Conservation (phyloP, 305 asterid species). For the Solanum chacoense region DNA sequence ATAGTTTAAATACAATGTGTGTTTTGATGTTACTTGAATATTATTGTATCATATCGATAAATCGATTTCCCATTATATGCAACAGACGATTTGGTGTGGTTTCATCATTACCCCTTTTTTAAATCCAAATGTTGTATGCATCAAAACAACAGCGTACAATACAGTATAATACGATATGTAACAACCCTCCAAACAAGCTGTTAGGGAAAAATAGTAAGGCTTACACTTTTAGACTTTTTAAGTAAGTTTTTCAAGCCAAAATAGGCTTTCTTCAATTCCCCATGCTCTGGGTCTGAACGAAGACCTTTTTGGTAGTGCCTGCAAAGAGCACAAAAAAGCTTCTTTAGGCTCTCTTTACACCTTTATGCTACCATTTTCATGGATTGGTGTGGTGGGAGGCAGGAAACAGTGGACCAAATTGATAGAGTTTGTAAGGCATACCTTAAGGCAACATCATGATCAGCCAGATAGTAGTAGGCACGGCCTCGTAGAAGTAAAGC, state of each 20-base stretch:
- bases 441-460: slow-evolving; percentile 88
- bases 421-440: slow-evolving; percentile 17
- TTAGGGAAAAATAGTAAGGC: background rate
- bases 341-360: background rate
- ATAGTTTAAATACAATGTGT: background rate
- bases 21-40: background rate
- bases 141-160: background rate
- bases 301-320: slow-evolving; percentile 98
- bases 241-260: slow-evolving; percentile 83
- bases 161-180: background rate
- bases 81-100: background rate
- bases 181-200: background rate
- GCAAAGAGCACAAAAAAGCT: slow-evolving; percentile 7
- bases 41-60: background rate
- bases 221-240: slow-evolving; percentile 76
- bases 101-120: background rate
- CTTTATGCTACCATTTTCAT: background rate
- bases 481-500: slow-evolving; percentile 90
- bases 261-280: slow-evolving; percentile 86
- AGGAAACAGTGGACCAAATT: background rate
- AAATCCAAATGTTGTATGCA: background rate
- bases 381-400: background rate
- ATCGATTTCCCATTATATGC: background rate
- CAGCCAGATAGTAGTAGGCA: slow-evolving; percentile 90
- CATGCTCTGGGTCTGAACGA: slow-evolving; percentile 85